A percentile compares a stretch with the other conserved stretches of the same genome.
These are phyloP conservation scores for Candida rishiriensis DNA, from an alignment of 805 yeast species.

Conservation along the genomic window DNA sequence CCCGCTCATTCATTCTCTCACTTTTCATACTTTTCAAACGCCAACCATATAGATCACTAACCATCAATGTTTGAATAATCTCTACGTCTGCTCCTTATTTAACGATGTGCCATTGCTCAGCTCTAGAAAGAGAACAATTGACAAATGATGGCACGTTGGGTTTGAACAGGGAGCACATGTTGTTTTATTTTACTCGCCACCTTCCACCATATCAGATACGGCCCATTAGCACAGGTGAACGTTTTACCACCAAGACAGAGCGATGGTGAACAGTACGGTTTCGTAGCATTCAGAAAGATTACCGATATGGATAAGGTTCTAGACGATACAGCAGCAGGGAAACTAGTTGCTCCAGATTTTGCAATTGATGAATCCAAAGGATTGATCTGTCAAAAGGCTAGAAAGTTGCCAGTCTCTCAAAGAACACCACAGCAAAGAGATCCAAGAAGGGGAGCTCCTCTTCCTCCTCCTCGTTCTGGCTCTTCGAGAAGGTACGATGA, in stretches of 20 bases:
- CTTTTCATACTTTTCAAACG: no score
- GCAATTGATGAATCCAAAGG: slow-evolving; percentile 37
- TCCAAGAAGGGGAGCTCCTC: no score
- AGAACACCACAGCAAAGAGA: slow-evolving; percentile 28
- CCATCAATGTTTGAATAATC: no score
- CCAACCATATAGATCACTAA: no score
- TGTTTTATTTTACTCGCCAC: no score
- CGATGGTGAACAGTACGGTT: slow-evolving; percentile 58
- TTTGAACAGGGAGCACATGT: no score
- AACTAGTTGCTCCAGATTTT: slow-evolving; percentile 24
- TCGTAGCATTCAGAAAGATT: slow-evolving; percentile 51
- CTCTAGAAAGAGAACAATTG: no score
- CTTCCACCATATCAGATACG: slow-evolving; percentile 38
- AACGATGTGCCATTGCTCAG: no score
- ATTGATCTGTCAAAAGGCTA: slow-evolving; percentile 51
- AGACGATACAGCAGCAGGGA: slow-evolving; percentile 36
- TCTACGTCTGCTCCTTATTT: no score
- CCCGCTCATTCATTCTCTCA: no score
- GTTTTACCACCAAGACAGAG: slow-evolving; percentile 59
- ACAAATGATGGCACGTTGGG: no score
- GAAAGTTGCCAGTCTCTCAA: slow-evolving; percentile 42
- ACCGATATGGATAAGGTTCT: slow-evolving; percentile 55
- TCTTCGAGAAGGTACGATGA: slow-evolving; percentile 9
- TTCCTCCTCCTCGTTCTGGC: no score
- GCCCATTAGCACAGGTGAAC: slow-evolving; percentile 53